phyloP scores from a whole-genome alignment of 2,329 filamentous ascomycete species.

The Stagonosporopsis vannaccii region DNA sequence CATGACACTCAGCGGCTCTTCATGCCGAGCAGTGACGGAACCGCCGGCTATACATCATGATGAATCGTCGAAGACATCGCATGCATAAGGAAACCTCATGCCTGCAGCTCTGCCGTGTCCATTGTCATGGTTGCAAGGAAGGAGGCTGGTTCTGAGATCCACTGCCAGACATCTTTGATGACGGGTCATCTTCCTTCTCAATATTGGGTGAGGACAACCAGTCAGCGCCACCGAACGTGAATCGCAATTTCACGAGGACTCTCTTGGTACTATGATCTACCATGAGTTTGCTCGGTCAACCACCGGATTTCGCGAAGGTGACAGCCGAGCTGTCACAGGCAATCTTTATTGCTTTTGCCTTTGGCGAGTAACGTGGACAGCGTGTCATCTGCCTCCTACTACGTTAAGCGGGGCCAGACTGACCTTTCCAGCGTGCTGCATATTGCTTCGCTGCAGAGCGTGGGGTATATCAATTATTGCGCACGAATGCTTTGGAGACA shows the following conservation, averaged over 20 bases:
- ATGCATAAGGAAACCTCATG: not conserved
- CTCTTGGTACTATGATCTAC: not conserved
- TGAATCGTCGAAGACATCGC: constrained; percentile 4
- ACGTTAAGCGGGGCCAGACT: constrained; percentile 21
- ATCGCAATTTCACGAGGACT: constrained; percentile 1
- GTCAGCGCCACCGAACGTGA: constrained; percentile 9
- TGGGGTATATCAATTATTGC: not conserved
- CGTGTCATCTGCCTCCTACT: constrained; percentile 25
- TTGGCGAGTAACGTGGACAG: constrained; percentile 27
- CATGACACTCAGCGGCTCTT: not conserved
- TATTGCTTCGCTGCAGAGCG: constrained; percentile 8
- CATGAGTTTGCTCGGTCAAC: not conserved
- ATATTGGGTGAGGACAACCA: constrained; percentile 6
- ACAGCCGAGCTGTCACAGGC: constrained; percentile 13
- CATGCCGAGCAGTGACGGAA: not conserved
- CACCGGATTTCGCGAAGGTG: not conserved
- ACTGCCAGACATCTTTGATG: not conserved
- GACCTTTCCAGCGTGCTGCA: constrained; percentile 26
- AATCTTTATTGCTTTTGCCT: constrained; percentile 13
- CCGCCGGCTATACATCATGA: constrained; percentile 6
- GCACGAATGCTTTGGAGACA: not conserved
- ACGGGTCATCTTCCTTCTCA: constrained; percentile 2
- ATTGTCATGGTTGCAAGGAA: not conserved
- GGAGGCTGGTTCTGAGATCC: not conserved
- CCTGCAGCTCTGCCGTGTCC: constrained; percentile 7